A percentile compares a stretch with the other conserved stretches of the same genome.
phyloP scores from a whole-genome alignment of 768 basidiomycete genomes.

The Artomyces pyxidatus region DNA sequence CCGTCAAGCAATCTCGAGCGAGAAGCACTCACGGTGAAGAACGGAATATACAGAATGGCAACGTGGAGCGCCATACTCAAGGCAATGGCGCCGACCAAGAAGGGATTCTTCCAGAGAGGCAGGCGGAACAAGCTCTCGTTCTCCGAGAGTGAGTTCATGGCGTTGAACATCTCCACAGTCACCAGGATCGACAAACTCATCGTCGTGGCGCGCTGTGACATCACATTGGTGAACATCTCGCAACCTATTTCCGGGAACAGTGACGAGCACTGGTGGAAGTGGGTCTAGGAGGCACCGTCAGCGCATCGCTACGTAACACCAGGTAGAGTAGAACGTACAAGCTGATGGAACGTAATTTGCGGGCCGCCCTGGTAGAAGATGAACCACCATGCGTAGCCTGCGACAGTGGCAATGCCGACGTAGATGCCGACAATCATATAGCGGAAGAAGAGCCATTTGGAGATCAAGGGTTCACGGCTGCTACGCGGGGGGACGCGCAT shows the following conservation, averaged over 20 bases:
- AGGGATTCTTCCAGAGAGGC: constrained; percentile 92
- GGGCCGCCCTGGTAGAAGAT: constrained; percentile 84
- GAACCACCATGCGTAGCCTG: constrained; percentile 99
- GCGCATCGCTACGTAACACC: background rate
- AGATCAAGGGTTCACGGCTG: constrained; percentile 84
- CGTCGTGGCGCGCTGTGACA: constrained; percentile 85
- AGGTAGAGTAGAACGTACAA: constrained; percentile 48
- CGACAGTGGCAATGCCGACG: constrained; percentile 92
- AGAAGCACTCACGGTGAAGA: constrained; percentile 70
- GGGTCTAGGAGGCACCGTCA: constrained; percentile 51
- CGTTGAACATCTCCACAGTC: constrained; percentile 95
- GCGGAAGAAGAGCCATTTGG: constrained; percentile 91
- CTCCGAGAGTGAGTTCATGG: constrained; percentile 96
- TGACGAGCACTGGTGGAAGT: constrained; percentile 88
- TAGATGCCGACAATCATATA: constrained; percentile 92
- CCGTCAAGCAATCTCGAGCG: too few species aligned
- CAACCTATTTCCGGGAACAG: constrained; percentile 90
- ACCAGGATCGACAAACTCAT: constrained; percentile 96
- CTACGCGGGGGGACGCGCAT: constrained; percentile 93
- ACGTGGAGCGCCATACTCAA: constrained; percentile 92
- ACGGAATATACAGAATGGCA: constrained; percentile 93
- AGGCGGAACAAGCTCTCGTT: constrained; percentile 87
- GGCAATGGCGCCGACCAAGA: constrained; percentile 81
- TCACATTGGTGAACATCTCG: constrained; percentile 87
- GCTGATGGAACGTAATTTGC: constrained; percentile 86